Conservation (phyloP, 805 yeast genomes). For the Zygotorulaspora florentina region DNA sequence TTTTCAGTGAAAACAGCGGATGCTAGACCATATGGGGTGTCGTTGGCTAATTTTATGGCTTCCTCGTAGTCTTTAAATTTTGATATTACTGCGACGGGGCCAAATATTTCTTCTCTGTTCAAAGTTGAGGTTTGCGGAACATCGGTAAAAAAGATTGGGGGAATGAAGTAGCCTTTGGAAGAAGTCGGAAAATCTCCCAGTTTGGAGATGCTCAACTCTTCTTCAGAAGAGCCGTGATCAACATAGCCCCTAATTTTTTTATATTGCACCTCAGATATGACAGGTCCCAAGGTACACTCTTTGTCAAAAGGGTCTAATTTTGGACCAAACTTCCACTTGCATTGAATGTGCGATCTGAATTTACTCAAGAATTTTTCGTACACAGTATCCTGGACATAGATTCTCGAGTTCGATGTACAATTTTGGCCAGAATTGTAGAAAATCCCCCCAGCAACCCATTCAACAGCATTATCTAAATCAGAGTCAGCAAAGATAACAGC, state of each 20-base stretch:
- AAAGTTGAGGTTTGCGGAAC: conserved; percentile 37
- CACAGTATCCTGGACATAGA: conserved; percentile 47
- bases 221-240: conserved; percentile 39
- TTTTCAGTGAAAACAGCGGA: conserved; percentile 62
- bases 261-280: conserved; percentile 46
- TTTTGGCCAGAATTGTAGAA: conserved; percentile 57
- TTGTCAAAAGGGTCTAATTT: conserved; percentile 46
- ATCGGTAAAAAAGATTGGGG: conserved; percentile 42
- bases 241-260: conserved; percentile 41
- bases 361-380: conserved; percentile 45
- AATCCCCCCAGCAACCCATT: conserved; percentile 47
- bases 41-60: conserved; percentile 40
- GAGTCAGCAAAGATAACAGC: conserved; percentile 43
- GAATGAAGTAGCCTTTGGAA: conserved; percentile 33
- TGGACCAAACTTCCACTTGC: conserved; percentile 52
- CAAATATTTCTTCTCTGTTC: conserved; percentile 43
- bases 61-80: conserved; percentile 39
- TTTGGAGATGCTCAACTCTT: conserved; percentile 41
- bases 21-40: conserved; percentile 40
- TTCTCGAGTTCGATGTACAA: conserved; percentile 56
- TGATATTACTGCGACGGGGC: conserved; percentile 41
- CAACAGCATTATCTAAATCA: conserved; percentile 38
- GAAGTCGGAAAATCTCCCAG: conserved; percentile 30
- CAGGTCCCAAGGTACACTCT: conserved; percentile 45
- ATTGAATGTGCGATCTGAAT: conserved; percentile 35